Evolutionary conservation across 2,329 filamentous ascomycete genomes (phyloP).

Genomic region (Colletotrichum brevisporum): DNA sequence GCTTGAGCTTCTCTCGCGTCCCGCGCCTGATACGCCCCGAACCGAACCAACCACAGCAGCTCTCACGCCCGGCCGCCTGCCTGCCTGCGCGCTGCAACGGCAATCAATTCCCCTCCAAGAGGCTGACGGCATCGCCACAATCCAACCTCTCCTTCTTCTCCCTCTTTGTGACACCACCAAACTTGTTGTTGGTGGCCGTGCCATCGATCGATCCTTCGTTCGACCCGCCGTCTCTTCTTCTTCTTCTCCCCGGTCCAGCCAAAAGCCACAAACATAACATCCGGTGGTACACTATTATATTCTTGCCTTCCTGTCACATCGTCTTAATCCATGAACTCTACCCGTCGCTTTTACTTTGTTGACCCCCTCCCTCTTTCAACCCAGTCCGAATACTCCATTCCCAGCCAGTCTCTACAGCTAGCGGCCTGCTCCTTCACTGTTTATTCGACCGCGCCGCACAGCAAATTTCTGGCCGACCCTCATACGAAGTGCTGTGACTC

Average conservation of each 20-base stretch:
- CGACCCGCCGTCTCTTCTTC: constrained; percentile 17
- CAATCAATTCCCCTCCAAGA: constrained; percentile 8
- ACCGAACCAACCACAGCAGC: constrained; percentile 3
- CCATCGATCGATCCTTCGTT: constrained; percentile 25
- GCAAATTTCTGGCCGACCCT: neutral
- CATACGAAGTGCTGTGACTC: constrained; percentile 29
- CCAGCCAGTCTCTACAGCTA: constrained; percentile 25
- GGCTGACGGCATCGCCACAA: constrained; percentile 30
- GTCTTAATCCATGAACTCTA: constrained; percentile 4
- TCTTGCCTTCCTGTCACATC: constrained; percentile 3
- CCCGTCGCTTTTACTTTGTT: neutral
- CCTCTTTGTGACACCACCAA: constrained; percentile 26
- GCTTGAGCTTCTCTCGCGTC: constrained; percentile 22
- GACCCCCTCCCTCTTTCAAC: constrained; percentile 9
- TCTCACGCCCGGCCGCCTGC: neutral
- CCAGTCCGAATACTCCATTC: neutral
- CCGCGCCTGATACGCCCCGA: constrained; percentile 10
- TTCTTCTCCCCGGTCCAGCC: neutral
- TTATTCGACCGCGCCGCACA: too few species aligned
- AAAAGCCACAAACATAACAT: constrained; percentile 13
- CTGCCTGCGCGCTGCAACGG: constrained; percentile 26
- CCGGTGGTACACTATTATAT: neutral
- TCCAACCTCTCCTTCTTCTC: constrained; percentile 8
- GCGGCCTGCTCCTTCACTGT: too few species aligned
- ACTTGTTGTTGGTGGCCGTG: constrained; percentile 24